Evolutionary conservation across 495 filamentous ascomycete genomes (phyloP), one percentile per base, ranked within the genome.

Genomic region (Neurospora cerealis): DNA sequence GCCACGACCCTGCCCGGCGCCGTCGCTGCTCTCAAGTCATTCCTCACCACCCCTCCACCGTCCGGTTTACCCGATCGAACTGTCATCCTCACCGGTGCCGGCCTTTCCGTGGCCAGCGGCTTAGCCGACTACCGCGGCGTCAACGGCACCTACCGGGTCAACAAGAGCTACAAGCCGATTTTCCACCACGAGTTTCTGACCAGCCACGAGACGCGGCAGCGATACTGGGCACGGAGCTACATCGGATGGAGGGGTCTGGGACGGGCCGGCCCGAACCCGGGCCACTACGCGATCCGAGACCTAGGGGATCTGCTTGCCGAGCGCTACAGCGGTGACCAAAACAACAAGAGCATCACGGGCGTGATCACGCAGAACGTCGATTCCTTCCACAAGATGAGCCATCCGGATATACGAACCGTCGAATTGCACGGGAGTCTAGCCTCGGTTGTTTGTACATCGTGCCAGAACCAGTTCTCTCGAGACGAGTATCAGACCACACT

Each of bases 351-450:
- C 70, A 82, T 97, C 15, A 89, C 87, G 70, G 89, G 84, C 38
- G 92, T 97, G 38, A 89, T 99, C 75, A 99, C 96, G 54, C 96
- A 99, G 80, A 98, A 98, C 79, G 95, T 98, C 34, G 96, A 99
- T 81, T 97, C 94, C 6, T 96, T 98, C 80, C 95, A 99, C 82
- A 85, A 89, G 2, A 80, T 82, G 38, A 90, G 92, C 8, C 95
- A 98, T 81, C 93, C 95, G 4, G 79, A 87, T 2, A 81, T 95
- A 15, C 85, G 88, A 7, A 96, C 93, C 7, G 81, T 95, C 19
- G 96, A 98, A 81, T 85, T 99, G 62, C 96, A 99, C 81, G 96
- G 96, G 73, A 96, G 94, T 79, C 86, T 99, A 54, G 86, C 93
- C 76, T 89, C 91, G 21, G 87, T 95, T 39, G 86, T 91, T 32